Base-by-base conservation (phyloP, 768 basidiomycete species). In the Lactifluus piperatus region DNA sequence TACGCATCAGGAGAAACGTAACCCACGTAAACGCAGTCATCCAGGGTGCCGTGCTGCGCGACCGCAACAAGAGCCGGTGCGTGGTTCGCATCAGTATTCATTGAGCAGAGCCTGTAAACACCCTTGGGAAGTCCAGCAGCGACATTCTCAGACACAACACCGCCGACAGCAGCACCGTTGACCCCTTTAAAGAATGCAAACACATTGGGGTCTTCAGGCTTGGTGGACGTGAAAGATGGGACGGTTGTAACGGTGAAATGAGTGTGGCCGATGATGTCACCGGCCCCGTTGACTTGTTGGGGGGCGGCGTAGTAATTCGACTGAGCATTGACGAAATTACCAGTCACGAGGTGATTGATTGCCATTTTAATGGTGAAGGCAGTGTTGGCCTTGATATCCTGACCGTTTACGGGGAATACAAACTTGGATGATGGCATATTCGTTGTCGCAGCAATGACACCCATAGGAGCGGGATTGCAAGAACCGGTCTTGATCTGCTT, bases 381-480 rank as follows among this genome's bases (percentile, higher is more conserved):
- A 22, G 67, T 65, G 68, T 81, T 76, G 30, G 77, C 72, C 20
- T 73, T 63, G 26, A 83, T 32, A 51, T 73, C 71, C 32, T 70
- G 71, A 61, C 74, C 73, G 64, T 84, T 85, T 53, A 48, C 51
- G 4, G 84, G 83, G 57, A 55, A 64, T 26, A 68, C 63, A 67
- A 85, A 84, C 68, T 82, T 84, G 59, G 72, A 68, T 1, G 78
- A 75, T 0, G 86, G 85, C 72, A 80, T 77, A 58, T 78, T 77
- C 32, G 71, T 68, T 13, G 68, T 67, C 16, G 80, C 69, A 16
- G 81, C 77, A 56, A 87, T 79, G 51, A 76, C 67, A 51, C 86
- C 85, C 76, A 85, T 81, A 0, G 81, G 80, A 16, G 79, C 75
- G 34, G 80, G 77, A 69, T 86, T 84, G 69, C 84, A 84, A 24